A percentile compares a stretch with the other conserved stretches of the same genome.
Conservation (phyloP, 257 asterid genomes). For the Penstemon barbatus region DNA sequence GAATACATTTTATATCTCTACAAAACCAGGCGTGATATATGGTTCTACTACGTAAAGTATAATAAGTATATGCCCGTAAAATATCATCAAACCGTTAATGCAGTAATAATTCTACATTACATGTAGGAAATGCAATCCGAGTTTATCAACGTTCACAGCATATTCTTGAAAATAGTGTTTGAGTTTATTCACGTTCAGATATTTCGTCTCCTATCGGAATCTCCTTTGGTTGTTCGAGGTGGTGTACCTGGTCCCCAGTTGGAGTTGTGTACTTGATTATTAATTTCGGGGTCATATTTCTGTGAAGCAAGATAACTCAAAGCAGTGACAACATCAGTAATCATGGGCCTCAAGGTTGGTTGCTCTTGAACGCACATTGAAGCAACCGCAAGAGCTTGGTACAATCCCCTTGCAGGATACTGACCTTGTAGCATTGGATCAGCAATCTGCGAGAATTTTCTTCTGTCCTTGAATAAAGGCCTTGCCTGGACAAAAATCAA, state of each 20-base stretch:
- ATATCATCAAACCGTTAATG: background rate
- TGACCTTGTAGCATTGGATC: slow-evolving; percentile 85
- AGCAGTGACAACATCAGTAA: slow-evolving; percentile 90
- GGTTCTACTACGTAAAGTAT: slow-evolving; percentile 14
- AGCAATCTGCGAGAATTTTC: slow-evolving; percentile 67
- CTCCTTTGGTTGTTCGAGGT: slow-evolving; percentile 44
- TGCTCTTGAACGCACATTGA: slow-evolving; percentile 93
- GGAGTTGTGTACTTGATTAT: slow-evolving; percentile 44
- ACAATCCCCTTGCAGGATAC: slow-evolving; percentile 72
- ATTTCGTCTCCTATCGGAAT: slow-evolving; percentile 39
- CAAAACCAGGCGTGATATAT: slow-evolving; percentile 30
- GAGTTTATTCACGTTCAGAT: slow-evolving; percentile 36
- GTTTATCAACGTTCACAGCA: slow-evolving; percentile 1
- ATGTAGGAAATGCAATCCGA: no score
- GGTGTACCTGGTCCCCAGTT: slow-evolving; percentile 54
- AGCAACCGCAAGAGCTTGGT: slow-evolving; percentile 86
- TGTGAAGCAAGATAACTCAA: slow-evolving; percentile 73
- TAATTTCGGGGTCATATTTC: slow-evolving; percentile 45
- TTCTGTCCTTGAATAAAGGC: slow-evolving; percentile 82
- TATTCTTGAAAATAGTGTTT: slow-evolving; percentile 29
- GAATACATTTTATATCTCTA: slow-evolving; percentile 37
- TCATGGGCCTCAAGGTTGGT: slow-evolving; percentile 70
- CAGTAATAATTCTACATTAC: background rate
- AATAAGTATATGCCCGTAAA: slow-evolving; percentile 18
- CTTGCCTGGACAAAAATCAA: slow-evolving; percentile 53